phyloP scores from a whole-genome alignment of 1,284 basidiomycete species.

The Pascua sp. region DNA sequence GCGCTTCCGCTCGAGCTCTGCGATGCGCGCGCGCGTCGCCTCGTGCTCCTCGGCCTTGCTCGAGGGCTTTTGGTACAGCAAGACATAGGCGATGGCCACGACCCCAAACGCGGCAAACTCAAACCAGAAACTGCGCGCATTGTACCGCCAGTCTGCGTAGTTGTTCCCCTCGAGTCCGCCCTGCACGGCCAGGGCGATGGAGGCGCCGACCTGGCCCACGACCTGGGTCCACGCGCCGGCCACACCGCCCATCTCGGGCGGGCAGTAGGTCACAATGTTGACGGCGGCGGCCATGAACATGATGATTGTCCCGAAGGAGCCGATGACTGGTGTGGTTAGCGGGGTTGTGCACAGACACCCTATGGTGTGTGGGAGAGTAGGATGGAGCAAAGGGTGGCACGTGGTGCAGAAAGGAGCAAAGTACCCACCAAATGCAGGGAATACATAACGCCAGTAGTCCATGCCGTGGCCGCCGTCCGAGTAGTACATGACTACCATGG shows the following conservation, averaged over 20 bases:
- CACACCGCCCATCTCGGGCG: constrained; percentile 43
- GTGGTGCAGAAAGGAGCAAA: neutral
- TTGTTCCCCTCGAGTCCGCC: constrained; percentile 37
- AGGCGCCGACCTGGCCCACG: constrained; percentile 34
- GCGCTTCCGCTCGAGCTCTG: constrained; percentile 9
- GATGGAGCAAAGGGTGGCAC: neutral
- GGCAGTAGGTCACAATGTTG: constrained; percentile 33
- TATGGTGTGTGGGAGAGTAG: too few species aligned
- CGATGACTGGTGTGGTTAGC: constrained; percentile 7
- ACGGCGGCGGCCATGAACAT: constrained; percentile 29
- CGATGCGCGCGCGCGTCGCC: constrained; percentile 31
- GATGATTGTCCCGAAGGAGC: constrained; percentile 23
- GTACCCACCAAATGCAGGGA: constrained; percentile 30
- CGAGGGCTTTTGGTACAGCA: constrained; percentile 31
- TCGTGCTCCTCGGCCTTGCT: constrained; percentile 35
- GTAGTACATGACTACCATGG: constrained; percentile 31
- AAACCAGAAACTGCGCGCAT: constrained; percentile 34
- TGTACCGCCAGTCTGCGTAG: constrained; percentile 32
- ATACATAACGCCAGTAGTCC: constrained; percentile 43
- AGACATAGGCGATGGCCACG: constrained; percentile 23
- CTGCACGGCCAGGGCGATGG: constrained; percentile 40
- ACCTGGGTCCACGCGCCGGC: constrained; percentile 43
- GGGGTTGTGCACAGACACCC: too few species aligned
- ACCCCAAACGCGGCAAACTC: constrained; percentile 32
- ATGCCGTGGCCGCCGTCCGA: constrained; percentile 37